phyloP scores from a whole-genome alignment of 2,329 filamentous ascomycete species.

The Sclerotinia spermophila region DNA sequence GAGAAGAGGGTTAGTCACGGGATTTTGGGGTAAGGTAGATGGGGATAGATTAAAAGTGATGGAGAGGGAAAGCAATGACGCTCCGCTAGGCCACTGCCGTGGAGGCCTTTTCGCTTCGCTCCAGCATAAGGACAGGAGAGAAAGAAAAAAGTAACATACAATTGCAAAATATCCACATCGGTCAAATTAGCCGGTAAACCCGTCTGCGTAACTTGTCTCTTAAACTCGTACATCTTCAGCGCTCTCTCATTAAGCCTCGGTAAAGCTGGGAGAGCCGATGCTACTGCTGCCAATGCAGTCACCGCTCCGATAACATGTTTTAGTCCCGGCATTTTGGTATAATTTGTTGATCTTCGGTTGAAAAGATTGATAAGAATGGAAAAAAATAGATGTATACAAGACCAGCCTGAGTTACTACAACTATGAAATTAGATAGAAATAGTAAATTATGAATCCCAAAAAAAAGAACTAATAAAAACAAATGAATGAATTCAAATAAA shows the following conservation, averaged over 20 bases:
- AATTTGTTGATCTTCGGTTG: not conserved
- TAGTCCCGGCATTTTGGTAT: slow-evolving; percentile 33
- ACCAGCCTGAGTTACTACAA: slow-evolving; percentile 36
- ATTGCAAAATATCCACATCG: slow-evolving; percentile 51
- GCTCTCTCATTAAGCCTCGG: slow-evolving; percentile 31
- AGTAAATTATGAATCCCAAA: slow-evolving; percentile 7
- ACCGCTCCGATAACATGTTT: slow-evolving; percentile 32
- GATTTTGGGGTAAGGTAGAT: no score
- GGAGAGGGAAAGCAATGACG: not conserved
- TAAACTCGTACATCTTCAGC: slow-evolving; percentile 30
- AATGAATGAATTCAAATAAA: slow-evolving; percentile 23
- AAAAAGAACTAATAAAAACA: slow-evolving; percentile 23
- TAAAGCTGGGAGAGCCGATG: slow-evolving; percentile 32
- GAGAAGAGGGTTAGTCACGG: not conserved
- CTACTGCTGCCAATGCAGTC: slow-evolving; percentile 29
- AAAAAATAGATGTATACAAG: slow-evolving; percentile 28
- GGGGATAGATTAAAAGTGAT: not conserved
- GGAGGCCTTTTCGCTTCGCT: not conserved
- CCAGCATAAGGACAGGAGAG: no score
- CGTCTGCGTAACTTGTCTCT: slow-evolving; percentile 33
- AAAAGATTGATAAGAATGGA: not conserved
- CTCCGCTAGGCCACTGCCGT: not conserved
- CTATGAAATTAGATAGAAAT: not conserved
- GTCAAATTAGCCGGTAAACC: slow-evolving; percentile 41
- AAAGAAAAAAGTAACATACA: slow-evolving; percentile 40